These are phyloP conservation scores for Cystobasidiopsis lactophilus DNA, from an alignment of 768 basidiomycete genomes.

Conservation along the genomic window DNA sequence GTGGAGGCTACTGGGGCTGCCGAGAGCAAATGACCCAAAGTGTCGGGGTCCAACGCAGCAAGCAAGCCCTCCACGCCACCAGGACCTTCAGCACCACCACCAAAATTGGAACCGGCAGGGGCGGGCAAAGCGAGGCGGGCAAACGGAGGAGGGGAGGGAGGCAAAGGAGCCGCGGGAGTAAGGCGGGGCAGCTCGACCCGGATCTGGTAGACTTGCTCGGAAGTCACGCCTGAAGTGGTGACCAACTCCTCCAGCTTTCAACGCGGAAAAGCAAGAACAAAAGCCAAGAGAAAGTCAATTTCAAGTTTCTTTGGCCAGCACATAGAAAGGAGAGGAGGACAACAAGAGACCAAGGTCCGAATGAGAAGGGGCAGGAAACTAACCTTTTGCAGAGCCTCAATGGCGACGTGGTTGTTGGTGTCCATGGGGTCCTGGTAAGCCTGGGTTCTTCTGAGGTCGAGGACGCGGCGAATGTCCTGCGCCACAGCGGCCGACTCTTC, in stretches of 20 bases:
- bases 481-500: not conserved
- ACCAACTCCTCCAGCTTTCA: constrained; percentile 22
- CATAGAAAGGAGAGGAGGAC: not conserved
- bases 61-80: too few species aligned
- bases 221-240: constrained; percentile 37
- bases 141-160: not conserved
- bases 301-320: not conserved
- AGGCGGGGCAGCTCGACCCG: constrained; percentile 22
- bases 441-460: not conserved
- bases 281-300: too few species aligned
- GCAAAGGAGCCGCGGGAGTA: constrained; percentile 4
- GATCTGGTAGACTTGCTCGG: constrained; percentile 24
- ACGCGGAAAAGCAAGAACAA: not conserved
- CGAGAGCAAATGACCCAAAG: constrained; percentile 23
- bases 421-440: not conserved
- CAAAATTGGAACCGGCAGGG: too few species aligned
- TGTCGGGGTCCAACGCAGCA: constrained; percentile 20
- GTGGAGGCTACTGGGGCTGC: constrained; percentile 20
- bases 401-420: constrained; percentile 40
- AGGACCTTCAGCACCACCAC: too few species aligned
- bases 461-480: not conserved
- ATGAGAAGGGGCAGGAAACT: constrained; percentile 16
- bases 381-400: constrained; percentile 62
- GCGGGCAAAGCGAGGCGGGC: constrained; percentile 22
- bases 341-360: not conserved